phyloP scores from a whole-genome alignment of 169 alveolate genomes.

The Plasmodium reichenowi region DNA sequence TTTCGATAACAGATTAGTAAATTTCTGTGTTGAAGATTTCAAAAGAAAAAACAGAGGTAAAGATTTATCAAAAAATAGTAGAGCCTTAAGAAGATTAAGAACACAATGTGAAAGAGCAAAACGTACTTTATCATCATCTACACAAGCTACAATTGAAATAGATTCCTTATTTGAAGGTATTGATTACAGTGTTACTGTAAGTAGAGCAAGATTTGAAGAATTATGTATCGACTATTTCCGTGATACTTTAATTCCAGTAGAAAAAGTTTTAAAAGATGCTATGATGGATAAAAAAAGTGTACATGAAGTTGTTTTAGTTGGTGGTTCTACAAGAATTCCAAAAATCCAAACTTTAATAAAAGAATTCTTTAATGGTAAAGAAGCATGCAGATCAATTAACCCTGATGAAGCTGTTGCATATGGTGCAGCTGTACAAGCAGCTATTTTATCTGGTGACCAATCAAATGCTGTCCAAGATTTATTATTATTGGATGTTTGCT shows the following conservation, averaged over 20 bases:
- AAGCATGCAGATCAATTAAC: slow-evolving; percentile 93
- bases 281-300: slow-evolving; percentile 94
- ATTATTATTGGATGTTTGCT: slow-evolving; percentile 94
- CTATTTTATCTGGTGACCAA: slow-evolving; percentile 93
- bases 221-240: slow-evolving; percentile 95
- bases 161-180: slow-evolving; percentile 96
- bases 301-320: slow-evolving; percentile 97
- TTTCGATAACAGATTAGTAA: slow-evolving; percentile 97
- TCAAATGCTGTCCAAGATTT: slow-evolving; percentile 93
- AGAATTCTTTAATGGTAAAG: slow-evolving; percentile 95
- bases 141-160: slow-evolving; percentile 97
- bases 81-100: slow-evolving; percentile 96
- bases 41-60: slow-evolving; percentile 93
- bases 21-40: slow-evolving; percentile 96
- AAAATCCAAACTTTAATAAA: slow-evolving; percentile 93
- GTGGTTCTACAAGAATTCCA: slow-evolving; percentile 99
- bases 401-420: slow-evolving; percentile 98
- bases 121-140: slow-evolving; percentile 96
- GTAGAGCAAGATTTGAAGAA: slow-evolving; percentile 99
- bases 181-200: slow-evolving; percentile 95
- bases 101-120: slow-evolving; percentile 98
- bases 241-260: slow-evolving; percentile 96
- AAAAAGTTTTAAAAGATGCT: slow-evolving; percentile 96
- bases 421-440: slow-evolving; percentile 97
- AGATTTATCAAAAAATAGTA: slow-evolving; percentile 91